Evolutionary conservation across 108 stramenopile species (phyloP), one percentile per base, ranked within the genome.

Genomic region (Aureococcus anophagefferens): DNA sequence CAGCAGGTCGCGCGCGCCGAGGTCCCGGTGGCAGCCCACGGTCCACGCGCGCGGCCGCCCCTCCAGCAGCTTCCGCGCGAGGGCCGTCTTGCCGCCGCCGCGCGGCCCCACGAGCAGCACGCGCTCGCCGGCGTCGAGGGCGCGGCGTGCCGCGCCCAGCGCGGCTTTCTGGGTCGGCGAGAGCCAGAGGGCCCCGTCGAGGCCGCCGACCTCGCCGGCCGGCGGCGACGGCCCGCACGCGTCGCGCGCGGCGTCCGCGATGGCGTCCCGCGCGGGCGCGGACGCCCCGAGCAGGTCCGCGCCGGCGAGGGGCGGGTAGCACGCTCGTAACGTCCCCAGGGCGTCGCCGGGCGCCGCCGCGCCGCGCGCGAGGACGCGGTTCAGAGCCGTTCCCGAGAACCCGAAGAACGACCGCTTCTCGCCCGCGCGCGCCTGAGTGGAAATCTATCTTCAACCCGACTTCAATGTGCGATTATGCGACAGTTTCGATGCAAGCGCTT

Each of bases 1-100:
- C 16, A 92, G 74, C 46, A 93, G 84, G 77, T 93, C 92, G 31
- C 90, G 84, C 11, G 79, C 73, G 18, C 82, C 86, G 74, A 94
- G 80, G 64, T 95, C 94, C 46, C 80, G 69, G 68, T 89, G 83
- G 64, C 51, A 59, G 21, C 21, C 3, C 51, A 1, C 21, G 51
- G 13, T 18, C 21, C 21, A 28, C 51, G 21, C 51, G 21, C 21
- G 7, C 3, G 51, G 7, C 21, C 3, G 21, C 33, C 79, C 78
- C 66, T 89, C 81, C 63, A 89, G 68, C 59, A 89, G 75, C n/a
- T 77, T 34, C 59, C 65, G 63, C 1, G 86, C 85, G 32, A 90
- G 34, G 0, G 75, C 72, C 31, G 84, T 82, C 72, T 94, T 94
- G 33, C 90, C 89, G 45, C 74, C 76, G 15, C 93, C 93, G 66